Evolutionary conservation across 192 early-diverging fungal species (phyloP), one percentile per base, ranked within the genome.

Genomic region (Umbelopsis ramanniana): DNA sequence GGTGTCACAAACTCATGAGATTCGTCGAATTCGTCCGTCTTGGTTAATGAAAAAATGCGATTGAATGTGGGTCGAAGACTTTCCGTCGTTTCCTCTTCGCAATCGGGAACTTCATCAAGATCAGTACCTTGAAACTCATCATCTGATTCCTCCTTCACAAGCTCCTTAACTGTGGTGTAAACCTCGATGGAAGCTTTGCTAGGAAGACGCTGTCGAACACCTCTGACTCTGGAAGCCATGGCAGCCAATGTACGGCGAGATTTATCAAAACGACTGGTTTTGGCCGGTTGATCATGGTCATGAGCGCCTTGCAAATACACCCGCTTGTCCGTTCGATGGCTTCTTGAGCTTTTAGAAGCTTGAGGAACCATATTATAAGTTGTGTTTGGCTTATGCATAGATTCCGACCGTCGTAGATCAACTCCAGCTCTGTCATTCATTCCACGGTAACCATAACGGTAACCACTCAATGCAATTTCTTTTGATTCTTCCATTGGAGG

Each of bases 21-120:
- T 68, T 79, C 85, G 21, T 88, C 85, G 73, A 84, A 86, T n/a
- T 79, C 85, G 63, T 88, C 87, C 1, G 87, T 86, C 57, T 76
- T 73, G 14, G 80, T 86, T 19, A 88, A 52, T 23, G 84, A 86
- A 53, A 88, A 85, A 1, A 74, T 82, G 46, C 78, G 78, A 24
- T 79, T 79, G 9, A 66, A 60, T 0, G 45, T 63, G 11, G 66
- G 71, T 8, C 57, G 43, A 63, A 63, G 33, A 6, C 33, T 12
- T 37, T 63, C 57, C 0, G 33, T 29, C 1, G 33, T 14, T 63
- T 63, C 57, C 7, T 63, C 57, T 19, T 37, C 57, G 6, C 33
- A 17, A 8, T 63, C 57, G 3, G 57, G 29, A 29, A n/a, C 26
- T 14, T 83, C 80, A 21, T 81, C 83, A 21, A 76, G 75, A 23